A percentile compares a stretch with the other conserved stretches of the same genome.
phyloP scores from a whole-genome alignment of 2,329 filamentous ascomycete species.

The Gaeumannomyces sp. region DNA sequence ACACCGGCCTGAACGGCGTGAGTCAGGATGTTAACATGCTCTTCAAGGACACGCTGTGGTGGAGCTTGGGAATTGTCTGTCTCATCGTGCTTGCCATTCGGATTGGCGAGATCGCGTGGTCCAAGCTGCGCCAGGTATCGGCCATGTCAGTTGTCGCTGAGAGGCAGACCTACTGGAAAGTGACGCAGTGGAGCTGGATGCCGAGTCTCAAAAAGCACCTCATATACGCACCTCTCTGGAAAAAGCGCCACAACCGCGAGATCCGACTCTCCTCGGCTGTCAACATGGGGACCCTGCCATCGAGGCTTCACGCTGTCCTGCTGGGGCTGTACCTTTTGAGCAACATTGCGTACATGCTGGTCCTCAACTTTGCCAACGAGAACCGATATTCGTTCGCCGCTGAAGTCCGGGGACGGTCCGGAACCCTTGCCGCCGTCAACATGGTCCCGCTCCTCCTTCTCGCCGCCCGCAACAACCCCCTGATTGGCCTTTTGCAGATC shows the following conservation, averaged over 20 bases:
- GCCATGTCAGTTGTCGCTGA: constrained; percentile 48
- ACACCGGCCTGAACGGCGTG: constrained; percentile 52
- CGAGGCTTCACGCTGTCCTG: constrained; percentile 54
- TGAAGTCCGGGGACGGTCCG: constrained; percentile 78
- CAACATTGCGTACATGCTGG: constrained; percentile 57
- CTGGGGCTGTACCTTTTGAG: constrained; percentile 51
- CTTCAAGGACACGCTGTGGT: constrained; percentile 54
- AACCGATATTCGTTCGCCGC: constrained; percentile 64
- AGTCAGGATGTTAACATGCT: constrained; percentile 52
- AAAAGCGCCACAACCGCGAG: constrained; percentile 57
- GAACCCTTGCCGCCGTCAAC: constrained; percentile 78
- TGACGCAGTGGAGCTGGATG: constrained; percentile 53
- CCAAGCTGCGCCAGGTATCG: constrained; percentile 51
- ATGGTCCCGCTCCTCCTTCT: constrained; percentile 88
- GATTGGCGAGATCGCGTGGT: constrained; percentile 47
- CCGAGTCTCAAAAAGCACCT: constrained; percentile 56
- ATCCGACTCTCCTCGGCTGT: constrained; percentile 36
- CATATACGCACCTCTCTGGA: constrained; percentile 57
- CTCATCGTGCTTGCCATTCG: constrained; percentile 48
- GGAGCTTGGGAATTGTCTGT: constrained; percentile 51
- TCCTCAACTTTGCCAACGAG: constrained; percentile 51
- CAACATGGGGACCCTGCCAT: constrained; percentile 56
- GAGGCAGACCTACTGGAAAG: constrained; percentile 54
- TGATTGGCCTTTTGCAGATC: constrained; percentile 75
- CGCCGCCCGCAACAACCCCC: constrained; percentile 85